A percentile compares a stretch with the other conserved stretches of the same genome.
Conservation (phyloP, 768 basidiomycete genomes). For the Lactifluus pinguis region DNA sequence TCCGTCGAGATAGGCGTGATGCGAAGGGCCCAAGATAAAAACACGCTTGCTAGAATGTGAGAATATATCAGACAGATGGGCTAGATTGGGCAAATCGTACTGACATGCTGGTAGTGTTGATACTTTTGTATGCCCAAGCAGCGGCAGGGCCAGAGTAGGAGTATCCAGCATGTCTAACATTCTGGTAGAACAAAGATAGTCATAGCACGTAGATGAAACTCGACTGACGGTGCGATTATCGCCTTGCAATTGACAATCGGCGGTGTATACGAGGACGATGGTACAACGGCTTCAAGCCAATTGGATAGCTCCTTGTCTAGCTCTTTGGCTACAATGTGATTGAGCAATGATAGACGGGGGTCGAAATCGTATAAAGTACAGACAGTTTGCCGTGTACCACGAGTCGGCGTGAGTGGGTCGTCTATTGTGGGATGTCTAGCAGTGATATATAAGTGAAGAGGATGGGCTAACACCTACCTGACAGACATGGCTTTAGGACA, state of each 20-base stretch:
- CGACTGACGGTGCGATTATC: slow-evolving; percentile 91
- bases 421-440: slow-evolving; percentile 27
- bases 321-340: slow-evolving; percentile 35
- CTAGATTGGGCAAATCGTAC: slow-evolving; percentile 23
- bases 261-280: slow-evolving; percentile 43
- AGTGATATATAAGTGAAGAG: background rate
- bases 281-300: slow-evolving; percentile 55
- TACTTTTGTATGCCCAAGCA: slow-evolving; percentile 91
- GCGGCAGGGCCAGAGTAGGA: slow-evolving; percentile 89
- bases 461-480: slow-evolving; percentile 5
- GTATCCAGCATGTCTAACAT: slow-evolving; percentile 85
- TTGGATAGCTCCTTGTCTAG: slow-evolving; percentile 52
- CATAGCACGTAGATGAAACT: background rate
- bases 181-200: background rate
- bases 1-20: slow-evolving; percentile 79
- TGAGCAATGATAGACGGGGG: background rate
- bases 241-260: slow-evolving; percentile 71
- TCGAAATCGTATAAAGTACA: slow-evolving; percentile 1
- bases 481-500: slow-evolving; percentile 1
- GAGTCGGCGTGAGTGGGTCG: slow-evolving; percentile 77
- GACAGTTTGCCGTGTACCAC: slow-evolving; percentile 80
- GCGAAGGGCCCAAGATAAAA: slow-evolving; percentile 93
- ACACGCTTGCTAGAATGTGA: slow-evolving; percentile 61
- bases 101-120: slow-evolving; percentile 76
- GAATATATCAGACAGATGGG: background rate